A percentile compares a stretch with the other conserved stretches of the same genome.
Evolutionary conservation across 495 filamentous ascomycete genomes (phyloP).

Genomic region (Xylaria scruposa): DNA sequence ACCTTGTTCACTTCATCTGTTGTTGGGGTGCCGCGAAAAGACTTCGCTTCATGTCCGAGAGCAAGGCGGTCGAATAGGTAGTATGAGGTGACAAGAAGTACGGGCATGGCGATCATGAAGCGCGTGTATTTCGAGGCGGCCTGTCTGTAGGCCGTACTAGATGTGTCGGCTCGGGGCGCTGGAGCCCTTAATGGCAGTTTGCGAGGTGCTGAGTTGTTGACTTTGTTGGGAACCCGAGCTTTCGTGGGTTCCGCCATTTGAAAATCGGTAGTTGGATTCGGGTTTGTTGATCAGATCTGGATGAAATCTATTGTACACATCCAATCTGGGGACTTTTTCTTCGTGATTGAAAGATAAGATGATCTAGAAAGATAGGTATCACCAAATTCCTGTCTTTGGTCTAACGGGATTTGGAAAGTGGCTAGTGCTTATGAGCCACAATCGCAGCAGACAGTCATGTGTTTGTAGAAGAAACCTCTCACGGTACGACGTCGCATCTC

Average conservation of each 20-base stretch:
- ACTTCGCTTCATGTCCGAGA: slow-evolving; percentile 26
- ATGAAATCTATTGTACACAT: background rate
- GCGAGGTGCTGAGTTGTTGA: slow-evolving; percentile 8
- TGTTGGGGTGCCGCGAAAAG: background rate
- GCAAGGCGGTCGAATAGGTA: slow-evolving; percentile 49
- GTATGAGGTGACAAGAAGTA: slow-evolving; percentile 54
- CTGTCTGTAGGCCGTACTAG: slow-evolving; percentile 49
- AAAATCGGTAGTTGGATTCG: background rate
- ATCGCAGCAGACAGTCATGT: background rate
- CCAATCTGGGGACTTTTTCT: too few relatives aligned
- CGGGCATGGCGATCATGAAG: slow-evolving; percentile 52
- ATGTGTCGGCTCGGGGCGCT: slow-evolving; percentile 35
- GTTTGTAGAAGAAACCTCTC: too few relatives aligned
- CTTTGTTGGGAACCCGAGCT: background rate
- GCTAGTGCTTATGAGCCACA: slow-evolving; percentile 2
- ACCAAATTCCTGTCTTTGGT: background rate
- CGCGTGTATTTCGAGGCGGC: slow-evolving; percentile 46
- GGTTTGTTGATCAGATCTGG: background rate
- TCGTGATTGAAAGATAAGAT: too few relatives aligned
- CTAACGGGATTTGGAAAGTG: background rate
- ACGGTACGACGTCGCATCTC: too few relatives aligned
- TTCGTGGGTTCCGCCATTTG: slow-evolving; percentile 22
- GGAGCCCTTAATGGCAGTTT: background rate
- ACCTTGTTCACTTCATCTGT: background rate
- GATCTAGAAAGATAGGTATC: background rate